Evolutionary conservation across 2,329 filamentous ascomycete species (phyloP), one percentile per base, ranked within the genome.

Genomic region (Coniochaeta hoffmannii): DNA sequence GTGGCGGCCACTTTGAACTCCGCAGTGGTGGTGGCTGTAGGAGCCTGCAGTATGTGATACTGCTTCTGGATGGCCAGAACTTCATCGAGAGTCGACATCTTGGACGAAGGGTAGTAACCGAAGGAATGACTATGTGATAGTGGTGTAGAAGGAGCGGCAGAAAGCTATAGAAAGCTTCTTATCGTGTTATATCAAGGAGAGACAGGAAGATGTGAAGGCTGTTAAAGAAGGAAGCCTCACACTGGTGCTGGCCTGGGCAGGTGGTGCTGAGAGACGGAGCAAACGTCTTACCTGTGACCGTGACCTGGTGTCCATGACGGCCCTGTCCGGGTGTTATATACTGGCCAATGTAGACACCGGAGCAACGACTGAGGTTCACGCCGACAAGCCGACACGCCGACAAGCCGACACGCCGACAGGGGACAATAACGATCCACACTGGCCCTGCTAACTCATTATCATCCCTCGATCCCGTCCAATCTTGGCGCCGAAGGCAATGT

Each of bases 81-180:
- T 8, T 68, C 61, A 9, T 65, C 62, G 34, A 68, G 53, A 9
- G 62, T 68, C 31, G 64, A 35, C 66, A 69, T 68, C n/a, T 53
- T 57, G 50, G 22, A 19, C 17, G 28, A 19, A 38, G 31, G 14
- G 19, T 52, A 38, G 24, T 8, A n/a, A 38, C 30, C 34, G 28
- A 53, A 36, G 32, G 50, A 53, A 22, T n/a, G 50, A 36, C 22
- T 53, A 38, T 8, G 24, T 53, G 50, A 24, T 53, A 12, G 4
- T 53, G 26, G 31, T 28, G 34, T 32, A 28, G n/a, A 36, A 53
- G 19, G 50, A 53, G 34, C 19, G 50, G 50, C 31, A 38, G 50
- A 36, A 32, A 53, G 50, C 31, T 53, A 17, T n/a, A 38, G 31
- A 53, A 10, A 38, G 50, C 50, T 53, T 53, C 50, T 36, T 36